Evolutionary conservation across 768 basidiomycete genomes (phyloP), one percentile per base, ranked within the genome.

Genomic region (Cytidiella melzeri): DNA sequence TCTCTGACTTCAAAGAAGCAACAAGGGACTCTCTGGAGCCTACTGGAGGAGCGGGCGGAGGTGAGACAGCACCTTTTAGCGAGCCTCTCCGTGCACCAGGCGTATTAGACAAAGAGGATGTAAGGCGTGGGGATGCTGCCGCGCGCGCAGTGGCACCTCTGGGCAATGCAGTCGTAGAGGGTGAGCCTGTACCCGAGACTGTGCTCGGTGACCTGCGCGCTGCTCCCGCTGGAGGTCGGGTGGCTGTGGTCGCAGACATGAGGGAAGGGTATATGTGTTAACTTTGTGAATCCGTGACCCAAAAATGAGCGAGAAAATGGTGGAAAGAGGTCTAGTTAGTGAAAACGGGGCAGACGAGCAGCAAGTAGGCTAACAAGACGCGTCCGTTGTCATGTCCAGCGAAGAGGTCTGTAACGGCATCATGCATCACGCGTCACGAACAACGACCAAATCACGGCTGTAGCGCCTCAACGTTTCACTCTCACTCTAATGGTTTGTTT

Each of bases 1-100:
- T 86, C 64, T 91, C 89, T 43, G 80, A 75, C 64, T 81, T 86
- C 52, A 90, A 72, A 25, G 81, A 79, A 27, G 75, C 76, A 10
- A 77, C 69, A 27, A 88, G 71, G 23, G 73, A 65, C 46, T 86
- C 83, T 41, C 72, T 69, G 7, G 73, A 69, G 47, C 84, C 83
- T 46, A 69, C 70, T 57, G 69, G 67, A 21, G 60, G 55, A 2
- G 65, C 57, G 15, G 75, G 63, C 9, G 67, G 57, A 15, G 77
- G 64, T 7, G 76, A 59, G 25, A 62, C 57, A 13, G 59, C 42
- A 10, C 69, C 61, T 63, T 77, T 83, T 28, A 74, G 41, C 20
- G 79, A 74, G 15, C 74, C 65, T 24, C 82, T 76, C 39, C 84
- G 75, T 28, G 73, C 65, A 21, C 67, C 62, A 20, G 71, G 62